Evolutionary conservation across 2,329 filamentous ascomycete genomes (phyloP), one percentile per base, ranked within the genome.

Genomic region (Aspergillus fijiensis): DNA sequence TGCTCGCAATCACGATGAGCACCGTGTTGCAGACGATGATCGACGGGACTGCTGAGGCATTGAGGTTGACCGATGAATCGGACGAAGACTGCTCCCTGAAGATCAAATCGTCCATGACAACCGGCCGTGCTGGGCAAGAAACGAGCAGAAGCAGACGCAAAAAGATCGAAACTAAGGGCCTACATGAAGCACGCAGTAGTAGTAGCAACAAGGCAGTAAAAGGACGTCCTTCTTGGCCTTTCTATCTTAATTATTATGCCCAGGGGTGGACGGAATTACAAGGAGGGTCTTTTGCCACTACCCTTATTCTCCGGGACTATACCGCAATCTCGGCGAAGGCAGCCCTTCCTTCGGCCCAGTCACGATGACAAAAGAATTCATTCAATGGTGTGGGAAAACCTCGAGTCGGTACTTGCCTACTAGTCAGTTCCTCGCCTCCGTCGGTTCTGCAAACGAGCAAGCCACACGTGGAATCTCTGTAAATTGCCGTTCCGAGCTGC

Each of bases 21-120:
- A 55, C 19, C 11, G 27, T 35, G 27, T 55, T 55, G n/a, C 53
- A 55, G 16, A 23, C 42, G n/a, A 55, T 55, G 7, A 55, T 55
- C 29, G 42, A 48, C n/a, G 53, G 12, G 3, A 55, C 42, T 25
- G 42, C 42, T 11, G 53, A 55, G 35, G 39, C 52, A n/a, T 11
- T 16, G 11, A 48, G 25, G 39, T 55, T 23, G 25, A 48, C 27
- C 16, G 52, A 19, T 4, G 16, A 6, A 7, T 48, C 39, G 27
- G 52, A 25, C 39, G 52, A 47, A 21, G 25, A 55, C 12, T 14
- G 14, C 12, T 48, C 52, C 14, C 47, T 55, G 39, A 42, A 55
- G 16, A 33, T 45, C 25, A 55, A 23, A 2, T 55, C 52, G 19
- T 55, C 21, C 39, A 29, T 31, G 39, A 27, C 25, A 45, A 14